Conservation (phyloP, 73 alveolate genomes). For the Breviolum minutum region DNA sequence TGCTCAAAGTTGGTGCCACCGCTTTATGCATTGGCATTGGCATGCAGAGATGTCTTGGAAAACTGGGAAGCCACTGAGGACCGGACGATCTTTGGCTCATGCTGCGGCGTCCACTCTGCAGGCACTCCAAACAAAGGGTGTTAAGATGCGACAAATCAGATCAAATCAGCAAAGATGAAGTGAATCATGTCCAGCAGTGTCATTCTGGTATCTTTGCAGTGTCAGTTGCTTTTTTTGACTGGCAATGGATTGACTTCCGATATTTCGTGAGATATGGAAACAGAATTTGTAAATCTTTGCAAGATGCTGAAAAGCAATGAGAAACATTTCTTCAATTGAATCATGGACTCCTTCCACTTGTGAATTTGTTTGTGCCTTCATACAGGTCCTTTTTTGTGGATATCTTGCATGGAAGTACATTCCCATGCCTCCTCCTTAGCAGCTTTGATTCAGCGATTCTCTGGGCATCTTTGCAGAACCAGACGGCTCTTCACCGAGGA, state of each 20-base stretch:
- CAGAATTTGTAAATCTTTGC: too few relatives aligned
- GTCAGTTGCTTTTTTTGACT: background rate
- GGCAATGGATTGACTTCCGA: too few relatives aligned
- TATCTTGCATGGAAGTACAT: constrained; percentile 94
- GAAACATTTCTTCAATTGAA: too few relatives aligned
- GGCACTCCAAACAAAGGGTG: background rate
- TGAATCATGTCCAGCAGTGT: too few relatives aligned
- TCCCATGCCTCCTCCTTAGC: constrained; percentile 39
- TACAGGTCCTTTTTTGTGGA: constrained; percentile 70
- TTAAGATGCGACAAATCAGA: background rate
- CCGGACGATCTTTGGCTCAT: constrained; percentile 72
- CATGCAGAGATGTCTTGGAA: background rate
- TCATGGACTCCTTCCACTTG: too few relatives aligned
- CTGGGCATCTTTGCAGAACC: background rate
- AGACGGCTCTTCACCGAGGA: background rate
- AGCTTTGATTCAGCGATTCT: background rate
- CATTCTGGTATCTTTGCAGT: background rate
- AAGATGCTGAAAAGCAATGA: too few relatives aligned
- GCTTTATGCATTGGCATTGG: too few relatives aligned
- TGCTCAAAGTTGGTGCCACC: background rate
- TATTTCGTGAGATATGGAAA: too few relatives aligned
- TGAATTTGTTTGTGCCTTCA: background rate
- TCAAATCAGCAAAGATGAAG: too few relatives aligned
- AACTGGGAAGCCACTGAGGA: background rate
- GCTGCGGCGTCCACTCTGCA: constrained; percentile 85